Conservation (phyloP, 768 basidiomycete genomes). For the Erythrobasidium yunnanense region DNA sequence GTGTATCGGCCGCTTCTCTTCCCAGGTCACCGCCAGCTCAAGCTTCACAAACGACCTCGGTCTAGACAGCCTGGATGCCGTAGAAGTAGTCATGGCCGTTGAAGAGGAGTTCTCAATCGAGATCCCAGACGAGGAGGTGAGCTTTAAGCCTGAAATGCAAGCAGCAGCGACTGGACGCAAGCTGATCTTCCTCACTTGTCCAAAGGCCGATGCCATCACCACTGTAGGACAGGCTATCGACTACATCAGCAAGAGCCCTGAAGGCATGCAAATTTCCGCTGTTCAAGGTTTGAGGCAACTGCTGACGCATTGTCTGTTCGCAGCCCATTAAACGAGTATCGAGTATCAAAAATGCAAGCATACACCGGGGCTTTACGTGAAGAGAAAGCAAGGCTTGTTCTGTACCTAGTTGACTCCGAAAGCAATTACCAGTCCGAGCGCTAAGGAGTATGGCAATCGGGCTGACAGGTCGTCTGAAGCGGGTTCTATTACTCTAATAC, state of each 20-base stretch:
- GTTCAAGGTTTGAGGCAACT: too few relatives aligned
- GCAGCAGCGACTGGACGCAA: slow-evolving; percentile 48
- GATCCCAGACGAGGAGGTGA: slow-evolving; percentile 94
- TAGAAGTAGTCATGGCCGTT: slow-evolving; percentile 97
- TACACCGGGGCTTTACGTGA: too few relatives aligned
- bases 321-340: too few relatives aligned
- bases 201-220: slow-evolving; percentile 21
- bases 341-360: too few relatives aligned
- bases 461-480: too few relatives aligned
- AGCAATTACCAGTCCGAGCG: too few relatives aligned
- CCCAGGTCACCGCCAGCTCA: slow-evolving; percentile 56
- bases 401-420: too few relatives aligned
- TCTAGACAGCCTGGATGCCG: slow-evolving; percentile 88
- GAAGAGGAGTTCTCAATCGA: slow-evolving; percentile 99
- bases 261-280: slow-evolving; percentile 60
- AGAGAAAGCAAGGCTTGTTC: too few relatives aligned
- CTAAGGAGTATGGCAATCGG: too few relatives aligned
- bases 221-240: slow-evolving; percentile 59
- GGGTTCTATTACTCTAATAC: too few relatives aligned
- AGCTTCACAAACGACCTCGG: slow-evolving; percentile 73
- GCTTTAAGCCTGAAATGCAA: slow-evolving; percentile 71
- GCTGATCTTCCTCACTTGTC: background rate
- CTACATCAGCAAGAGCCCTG: slow-evolving; percentile 85
- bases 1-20: background rate
- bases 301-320: too few relatives aligned